These are phyloP conservation scores for Hygrocybe coccinea DNA, from an alignment of 768 basidiomycete species.

Conservation along the genomic window DNA sequence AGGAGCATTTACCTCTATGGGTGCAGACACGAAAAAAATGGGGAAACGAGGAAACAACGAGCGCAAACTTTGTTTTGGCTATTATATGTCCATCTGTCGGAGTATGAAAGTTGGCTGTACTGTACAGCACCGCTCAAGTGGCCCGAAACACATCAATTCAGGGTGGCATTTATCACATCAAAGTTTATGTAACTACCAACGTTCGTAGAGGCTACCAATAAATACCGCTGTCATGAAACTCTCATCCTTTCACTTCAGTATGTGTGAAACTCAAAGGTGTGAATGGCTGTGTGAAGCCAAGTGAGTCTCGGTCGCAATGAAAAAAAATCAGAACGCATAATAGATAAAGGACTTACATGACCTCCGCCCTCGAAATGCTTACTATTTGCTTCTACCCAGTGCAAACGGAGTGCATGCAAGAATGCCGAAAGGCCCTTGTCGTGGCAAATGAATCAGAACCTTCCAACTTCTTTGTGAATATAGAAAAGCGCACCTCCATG, in stretches of 20 bases:
- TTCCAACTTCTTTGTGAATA: constrained; percentile 3
- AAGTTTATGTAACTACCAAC: background rate
- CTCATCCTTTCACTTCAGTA: constrained; percentile 35
- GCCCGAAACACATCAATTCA: background rate
- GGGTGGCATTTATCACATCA: background rate
- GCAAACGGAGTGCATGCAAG: constrained; percentile 90
- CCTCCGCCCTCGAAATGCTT: constrained; percentile 91
- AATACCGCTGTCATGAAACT: background rate
- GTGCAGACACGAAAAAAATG: constrained; percentile 3
- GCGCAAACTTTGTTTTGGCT: background rate
- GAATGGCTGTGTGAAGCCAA: constrained; percentile 36
- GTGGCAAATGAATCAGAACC: constrained; percentile 12
- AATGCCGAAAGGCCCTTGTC: constrained; percentile 87
- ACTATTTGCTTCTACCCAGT: constrained; percentile 98
- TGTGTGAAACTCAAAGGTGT: constrained; percentile 46
- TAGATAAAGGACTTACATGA: constrained; percentile 48
- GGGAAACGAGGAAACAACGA: background rate
- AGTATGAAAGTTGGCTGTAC: constrained; percentile 2
- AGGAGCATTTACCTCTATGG: background rate
- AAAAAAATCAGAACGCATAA: constrained; percentile 13
- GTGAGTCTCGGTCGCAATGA: constrained; percentile 15
- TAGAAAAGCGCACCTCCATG: constrained; percentile 74
- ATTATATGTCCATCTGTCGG: background rate
- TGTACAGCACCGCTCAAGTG: background rate
- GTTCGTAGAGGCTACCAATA: background rate